These are phyloP conservation scores for Ganoderma resinaceum DNA, from an alignment of 1,284 basidiomycete species.

Conservation along the genomic window DNA sequence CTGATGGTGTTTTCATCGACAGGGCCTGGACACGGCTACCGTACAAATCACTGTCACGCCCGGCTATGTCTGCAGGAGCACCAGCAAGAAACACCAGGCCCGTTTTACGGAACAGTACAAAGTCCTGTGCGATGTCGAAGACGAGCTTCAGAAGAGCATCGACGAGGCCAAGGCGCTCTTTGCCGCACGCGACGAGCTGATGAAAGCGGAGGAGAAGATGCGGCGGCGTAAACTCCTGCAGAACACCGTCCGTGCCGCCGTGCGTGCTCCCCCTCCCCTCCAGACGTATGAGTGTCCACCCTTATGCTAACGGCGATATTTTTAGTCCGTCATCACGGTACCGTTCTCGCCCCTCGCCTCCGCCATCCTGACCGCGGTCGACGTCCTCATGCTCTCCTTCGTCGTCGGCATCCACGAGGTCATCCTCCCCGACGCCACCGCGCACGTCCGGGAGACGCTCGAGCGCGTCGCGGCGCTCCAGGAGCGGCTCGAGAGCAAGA, in stretches of 20 bases:
- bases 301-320: neutral
- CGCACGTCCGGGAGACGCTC: conserved; percentile 5
- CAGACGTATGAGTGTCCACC: no score
- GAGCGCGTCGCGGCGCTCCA: conserved; percentile 1
- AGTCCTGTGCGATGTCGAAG: conserved; percentile 1
- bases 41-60: neutral
- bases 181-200: neutral
- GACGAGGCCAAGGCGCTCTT: neutral
- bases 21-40: conserved; percentile 11
- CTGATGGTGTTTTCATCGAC: neutral
- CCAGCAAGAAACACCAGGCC: conserved; percentile 1
- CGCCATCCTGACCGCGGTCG: conserved; percentile 3
- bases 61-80: conserved; percentile 18
- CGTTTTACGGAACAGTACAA: conserved; percentile 1
- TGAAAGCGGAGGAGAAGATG: neutral
- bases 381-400: conserved; percentile 4
- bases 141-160: conserved; percentile 6
- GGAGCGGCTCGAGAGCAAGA: neutral
- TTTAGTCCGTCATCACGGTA: conserved; percentile 5
- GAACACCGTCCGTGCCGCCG: conserved; percentile 3
- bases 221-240: neutral
- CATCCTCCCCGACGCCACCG: neutral
- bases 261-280: neutral
- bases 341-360: conserved; percentile 6
- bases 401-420: neutral